Conservation (phyloP, 306 rosid genomes). For the Trichosanthes cucumerina region DNA sequence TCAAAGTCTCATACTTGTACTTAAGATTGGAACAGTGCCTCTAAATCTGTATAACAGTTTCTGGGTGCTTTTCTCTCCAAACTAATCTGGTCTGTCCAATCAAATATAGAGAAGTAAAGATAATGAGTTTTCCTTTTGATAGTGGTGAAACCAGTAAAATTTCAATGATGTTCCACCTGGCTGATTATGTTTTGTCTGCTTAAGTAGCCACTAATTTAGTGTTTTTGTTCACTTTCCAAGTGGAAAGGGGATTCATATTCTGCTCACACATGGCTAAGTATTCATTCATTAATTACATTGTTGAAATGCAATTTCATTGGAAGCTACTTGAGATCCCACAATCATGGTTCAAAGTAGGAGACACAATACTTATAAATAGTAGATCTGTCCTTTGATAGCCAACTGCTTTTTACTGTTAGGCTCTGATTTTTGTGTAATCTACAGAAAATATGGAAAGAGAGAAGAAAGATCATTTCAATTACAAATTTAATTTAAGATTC, state of each 20-base stretch:
- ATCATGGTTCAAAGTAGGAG: not conserved
- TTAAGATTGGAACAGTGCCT: not conserved
- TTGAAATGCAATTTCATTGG: constrained; percentile 3
- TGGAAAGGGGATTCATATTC: constrained; percentile 1
- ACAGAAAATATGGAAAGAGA: not conserved
- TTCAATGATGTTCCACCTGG: constrained; percentile 5
- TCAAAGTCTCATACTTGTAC: not conserved
- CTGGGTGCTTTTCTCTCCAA: not conserved
- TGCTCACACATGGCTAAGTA: not conserved
- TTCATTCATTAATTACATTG: not conserved
- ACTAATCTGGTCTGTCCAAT: constrained; percentile 1
- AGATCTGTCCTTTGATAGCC: not conserved
- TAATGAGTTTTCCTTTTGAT: not conserved
- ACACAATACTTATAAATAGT: not conserved
- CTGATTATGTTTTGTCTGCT: constrained; percentile 7
- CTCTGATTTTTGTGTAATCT: not conserved
- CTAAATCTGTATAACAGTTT: not conserved
- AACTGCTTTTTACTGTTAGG: not conserved
- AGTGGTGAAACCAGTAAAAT: not conserved
- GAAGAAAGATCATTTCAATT: not conserved
- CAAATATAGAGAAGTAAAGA: not conserved
- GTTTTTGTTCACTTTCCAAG: not conserved
- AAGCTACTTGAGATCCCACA: constrained; percentile 3
- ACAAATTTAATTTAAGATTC: not conserved
- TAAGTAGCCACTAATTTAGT: constrained; percentile 8